Evolutionary conservation across 331 rosid genomes (phyloP).

Genomic region (Acacia concinna): DNA sequence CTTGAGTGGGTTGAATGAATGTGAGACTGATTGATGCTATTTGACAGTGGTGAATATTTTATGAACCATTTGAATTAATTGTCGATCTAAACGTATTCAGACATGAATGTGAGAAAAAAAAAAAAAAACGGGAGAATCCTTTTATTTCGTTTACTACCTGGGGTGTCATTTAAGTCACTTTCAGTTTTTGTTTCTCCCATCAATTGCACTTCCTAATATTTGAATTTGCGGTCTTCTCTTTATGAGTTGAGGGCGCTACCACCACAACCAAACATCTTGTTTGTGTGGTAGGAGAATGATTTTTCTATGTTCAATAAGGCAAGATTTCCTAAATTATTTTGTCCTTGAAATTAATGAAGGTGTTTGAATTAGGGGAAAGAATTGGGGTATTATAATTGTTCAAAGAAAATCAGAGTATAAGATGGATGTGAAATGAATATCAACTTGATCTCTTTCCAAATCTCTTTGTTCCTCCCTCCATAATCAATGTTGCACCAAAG

Average conservation of each 20-base stretch:
- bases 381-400: background rate
- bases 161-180: too few species aligned
- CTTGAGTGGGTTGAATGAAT: background rate
- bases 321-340: background rate
- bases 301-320: background rate
- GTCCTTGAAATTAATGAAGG: background rate
- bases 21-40: background rate
- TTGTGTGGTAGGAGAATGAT: background rate
- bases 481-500: background rate
- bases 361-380: background rate
- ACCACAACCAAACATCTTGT: too few species aligned
- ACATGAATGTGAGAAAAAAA: too few species aligned
- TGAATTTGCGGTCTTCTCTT: too few species aligned
- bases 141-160: too few species aligned
- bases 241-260: too few species aligned
- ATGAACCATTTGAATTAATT: background rate
- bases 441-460: background rate
- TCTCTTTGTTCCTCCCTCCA: background rate
- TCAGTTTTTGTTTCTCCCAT: too few species aligned
- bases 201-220: too few species aligned
- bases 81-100: background rate
- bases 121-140: too few species aligned
- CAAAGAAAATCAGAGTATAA: background rate
- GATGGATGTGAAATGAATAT: background rate
- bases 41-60: background rate